A percentile compares a stretch with the other conserved stretches of the same genome.
These are phyloP conservation scores for Trypanosoma mega DNA, from an alignment of 208 protist genomes.

Conservation along the genomic window DNA sequence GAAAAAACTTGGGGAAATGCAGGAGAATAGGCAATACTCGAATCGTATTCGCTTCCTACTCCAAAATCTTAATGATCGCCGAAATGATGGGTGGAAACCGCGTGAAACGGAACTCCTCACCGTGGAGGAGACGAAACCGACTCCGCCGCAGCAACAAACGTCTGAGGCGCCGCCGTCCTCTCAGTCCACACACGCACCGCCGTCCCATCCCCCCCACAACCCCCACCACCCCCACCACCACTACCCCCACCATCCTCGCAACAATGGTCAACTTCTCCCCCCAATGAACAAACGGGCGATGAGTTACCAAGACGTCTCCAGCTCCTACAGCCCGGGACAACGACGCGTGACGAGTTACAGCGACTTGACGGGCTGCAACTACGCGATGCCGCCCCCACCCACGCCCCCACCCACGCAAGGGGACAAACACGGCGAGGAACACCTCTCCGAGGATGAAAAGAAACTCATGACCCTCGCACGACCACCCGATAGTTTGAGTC, in stretches of 20 bases:
- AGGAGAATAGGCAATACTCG: constrained; percentile 56
- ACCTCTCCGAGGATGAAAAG: constrained; percentile 55
- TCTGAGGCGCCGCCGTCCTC: constrained; percentile 5
- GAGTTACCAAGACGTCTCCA: constrained; percentile 25
- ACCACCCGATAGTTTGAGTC: constrained; percentile 61
- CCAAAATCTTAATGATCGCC: constrained; percentile 80
- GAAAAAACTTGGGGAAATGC: constrained; percentile 45
- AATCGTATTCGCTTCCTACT: constrained; percentile 82
- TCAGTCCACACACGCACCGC: constrained; percentile 7
- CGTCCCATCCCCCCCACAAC: constrained; percentile 2
- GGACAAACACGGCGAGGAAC: not conserved
- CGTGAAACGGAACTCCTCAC: constrained; percentile 38
- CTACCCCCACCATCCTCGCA: constrained; percentile 21
- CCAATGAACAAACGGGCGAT: constrained; percentile 7
- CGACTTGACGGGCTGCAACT: constrained; percentile 31
- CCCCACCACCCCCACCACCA: constrained; percentile 17
- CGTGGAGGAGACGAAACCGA: constrained; percentile 29
- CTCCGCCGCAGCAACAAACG: constrained; percentile 20
- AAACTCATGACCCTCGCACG: constrained; percentile 64
- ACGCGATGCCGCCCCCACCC: constrained; percentile 7
- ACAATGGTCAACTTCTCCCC: constrained; percentile 5
- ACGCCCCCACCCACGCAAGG: constrained; percentile 9
- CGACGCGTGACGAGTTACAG: constrained; percentile 45
- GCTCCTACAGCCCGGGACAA: constrained; percentile 17
- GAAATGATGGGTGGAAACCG: constrained; percentile 62